Percentiles rank a stretch among this genome's conserved stretches.
These are phyloP conservation scores for Thelonectria blattea DNA, from an alignment of 2,329 filamentous ascomycete genomes.

Conservation along the genomic window DNA sequence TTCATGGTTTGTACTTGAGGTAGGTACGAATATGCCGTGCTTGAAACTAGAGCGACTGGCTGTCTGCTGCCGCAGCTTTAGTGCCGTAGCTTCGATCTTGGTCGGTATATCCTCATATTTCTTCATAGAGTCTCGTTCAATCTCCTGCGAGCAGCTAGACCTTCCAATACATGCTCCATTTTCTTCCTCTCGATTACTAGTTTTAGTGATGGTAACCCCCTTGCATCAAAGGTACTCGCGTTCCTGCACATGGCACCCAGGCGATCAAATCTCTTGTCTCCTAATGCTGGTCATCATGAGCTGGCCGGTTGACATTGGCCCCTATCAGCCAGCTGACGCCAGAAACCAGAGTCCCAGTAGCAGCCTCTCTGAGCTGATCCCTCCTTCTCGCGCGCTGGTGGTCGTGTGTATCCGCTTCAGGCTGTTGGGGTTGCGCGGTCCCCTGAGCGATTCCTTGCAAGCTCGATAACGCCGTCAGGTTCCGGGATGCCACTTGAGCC, in stretches of 20 bases:
- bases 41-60: not conserved
- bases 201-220: not conserved
- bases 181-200: not conserved
- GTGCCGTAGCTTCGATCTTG: not conserved
- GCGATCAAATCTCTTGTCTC: not conserved
- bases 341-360: slow-evolving; percentile 70
- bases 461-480: slow-evolving; percentile 61
- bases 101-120: not conserved
- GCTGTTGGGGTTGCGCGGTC: slow-evolving; percentile 29
- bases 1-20: not conserved
- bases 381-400: slow-evolving; percentile 65
- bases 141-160: not conserved
- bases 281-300: slow-evolving; percentile 20
- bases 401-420: slow-evolving; percentile 36
- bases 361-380: slow-evolving; percentile 72
- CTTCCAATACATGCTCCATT: not conserved
- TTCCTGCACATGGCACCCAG: not conserved
- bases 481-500: slow-evolving; percentile 63
- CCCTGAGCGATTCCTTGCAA: slow-evolving; percentile 46
- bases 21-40: not conserved
- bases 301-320: slow-evolving; percentile 48
- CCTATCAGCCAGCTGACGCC: slow-evolving; percentile 73
- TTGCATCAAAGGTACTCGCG: not conserved
- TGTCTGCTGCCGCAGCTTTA: not conserved
- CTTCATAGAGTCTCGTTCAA: not conserved